Conservation (phyloP, 1,284 basidiomycete species). For the Apiotrichum laibachii region DNA sequence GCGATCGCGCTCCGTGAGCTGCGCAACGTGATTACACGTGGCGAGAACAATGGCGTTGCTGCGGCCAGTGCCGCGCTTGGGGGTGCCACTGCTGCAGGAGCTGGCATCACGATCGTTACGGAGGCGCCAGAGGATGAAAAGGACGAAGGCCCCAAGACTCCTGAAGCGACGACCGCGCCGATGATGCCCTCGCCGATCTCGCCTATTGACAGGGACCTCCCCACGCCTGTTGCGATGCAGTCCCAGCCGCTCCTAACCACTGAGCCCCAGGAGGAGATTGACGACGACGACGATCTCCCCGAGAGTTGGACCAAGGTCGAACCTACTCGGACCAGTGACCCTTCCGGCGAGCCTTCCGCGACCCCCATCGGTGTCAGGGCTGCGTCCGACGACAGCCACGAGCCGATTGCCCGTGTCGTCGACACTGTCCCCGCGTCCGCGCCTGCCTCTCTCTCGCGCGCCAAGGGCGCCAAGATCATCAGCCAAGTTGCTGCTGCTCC, state of each 20-base stretch:
- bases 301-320: slow-evolving; percentile 1
- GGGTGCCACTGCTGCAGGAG: not conserved
- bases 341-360: not conserved
- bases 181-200: too few relatives aligned
- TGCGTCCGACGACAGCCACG: not conserved
- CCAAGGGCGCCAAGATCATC: not conserved
- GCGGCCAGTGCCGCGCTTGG: not conserved
- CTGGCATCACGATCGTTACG: not conserved
- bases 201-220: too few relatives aligned
- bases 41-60: not conserved
- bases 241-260: not conserved
- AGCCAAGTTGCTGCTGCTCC: not conserved
- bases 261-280: not conserved
- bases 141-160: not conserved
- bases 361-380: not conserved
- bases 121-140: not conserved
- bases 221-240: not conserved
- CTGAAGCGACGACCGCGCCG: not conserved
- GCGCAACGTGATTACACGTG: not conserved
- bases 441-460: slow-evolving; percentile 1
- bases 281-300: not conserved
- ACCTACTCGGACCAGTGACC: not conserved
- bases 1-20: not conserved
- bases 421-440: not conserved
- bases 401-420: too few relatives aligned